These are phyloP conservation scores for Onygenales sp. DNA, from an alignment of 2,329 filamentous ascomycete species.

Conservation along the genomic window DNA sequence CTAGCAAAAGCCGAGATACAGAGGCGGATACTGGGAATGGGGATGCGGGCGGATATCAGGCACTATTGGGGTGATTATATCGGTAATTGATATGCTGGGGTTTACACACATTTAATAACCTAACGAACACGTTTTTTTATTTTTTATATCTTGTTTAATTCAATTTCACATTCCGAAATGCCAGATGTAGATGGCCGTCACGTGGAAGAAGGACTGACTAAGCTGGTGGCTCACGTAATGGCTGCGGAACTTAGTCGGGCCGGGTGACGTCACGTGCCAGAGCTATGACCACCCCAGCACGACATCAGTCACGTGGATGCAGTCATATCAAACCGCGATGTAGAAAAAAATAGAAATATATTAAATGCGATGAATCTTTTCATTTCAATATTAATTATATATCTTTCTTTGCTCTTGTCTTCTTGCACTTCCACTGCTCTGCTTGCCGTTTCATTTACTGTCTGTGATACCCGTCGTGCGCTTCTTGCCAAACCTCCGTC, in stretches of 20 bases:
- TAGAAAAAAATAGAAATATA: not conserved
- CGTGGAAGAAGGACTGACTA: not conserved
- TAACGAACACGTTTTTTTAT: not conserved
- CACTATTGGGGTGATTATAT: too few relatives aligned
- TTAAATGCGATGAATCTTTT: too few relatives aligned
- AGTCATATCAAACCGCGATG: not conserved
- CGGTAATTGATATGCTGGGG: too few relatives aligned
- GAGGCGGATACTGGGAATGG: too few relatives aligned
- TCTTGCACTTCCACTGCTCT: not conserved
- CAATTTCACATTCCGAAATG: too few relatives aligned
- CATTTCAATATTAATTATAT: not conserved
- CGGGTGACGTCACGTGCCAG: not conserved
- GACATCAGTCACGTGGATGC: not conserved
- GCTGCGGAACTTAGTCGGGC: too few relatives aligned
- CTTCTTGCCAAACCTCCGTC: not conserved
- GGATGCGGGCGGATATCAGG: too few relatives aligned
- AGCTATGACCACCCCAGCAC: not conserved
- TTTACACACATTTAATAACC: too few relatives aligned
- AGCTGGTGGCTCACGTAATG: too few relatives aligned
- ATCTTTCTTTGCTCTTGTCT: not conserved
- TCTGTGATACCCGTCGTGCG: not conserved
- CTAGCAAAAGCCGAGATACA: not conserved
- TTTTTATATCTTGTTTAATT: not conserved
- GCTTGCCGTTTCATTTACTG: not conserved
- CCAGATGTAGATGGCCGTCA: not conserved